Base-by-base conservation (phyloP, 129 eudicot species). In the Erigeron canadensis region DNA sequence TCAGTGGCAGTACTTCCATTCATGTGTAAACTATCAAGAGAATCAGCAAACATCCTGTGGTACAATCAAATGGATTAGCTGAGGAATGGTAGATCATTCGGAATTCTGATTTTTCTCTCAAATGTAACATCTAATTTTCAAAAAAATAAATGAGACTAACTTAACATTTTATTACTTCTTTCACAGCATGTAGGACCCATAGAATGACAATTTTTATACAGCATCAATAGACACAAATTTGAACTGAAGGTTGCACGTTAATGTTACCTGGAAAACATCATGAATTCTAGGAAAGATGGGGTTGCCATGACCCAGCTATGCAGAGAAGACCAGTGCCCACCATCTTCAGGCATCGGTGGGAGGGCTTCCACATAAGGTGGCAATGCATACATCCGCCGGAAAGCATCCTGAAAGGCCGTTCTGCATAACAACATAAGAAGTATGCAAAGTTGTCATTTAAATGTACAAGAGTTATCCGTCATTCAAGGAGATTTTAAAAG, bases 251-350 rank as follows among this genome's bases (percentile, higher is more conserved):
- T 69, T 72, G 67, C 45, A 16, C 58, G 19, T 71, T 46, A 15
- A 60, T 7, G 19, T 75, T 81, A 90, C 99, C 99, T 87, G 67
- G 97, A 78, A 75, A 94, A 94, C 99, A 94, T 94, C 50, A 90
- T 69, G 74, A 94, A 94, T 80, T 94, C 99, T 16, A 94, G 77
- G 73, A 89, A 94, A 74, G 99, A 94, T 51, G 96, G 85, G 63
- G 99, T 90, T 40, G 99, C 77, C 99, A 94, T 94, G 67, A 87
- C 97, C 99, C 99, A 94, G 75, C 97, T 84, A 75, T 94, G 96
- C 72, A 89, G 72, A 22, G 97, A 93, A 71, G 89, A 82, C 99
- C 99, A 90, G 76, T 87, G 86, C 53, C 93, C 99, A 40, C 90
- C 91, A 75, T 82, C 99, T 84, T 87, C 92, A 75, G 97, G 99